These are phyloP conservation scores for Stropharia rugosoannulata DNA, from an alignment of 768 basidiomycete species.

Conservation along the genomic window DNA sequence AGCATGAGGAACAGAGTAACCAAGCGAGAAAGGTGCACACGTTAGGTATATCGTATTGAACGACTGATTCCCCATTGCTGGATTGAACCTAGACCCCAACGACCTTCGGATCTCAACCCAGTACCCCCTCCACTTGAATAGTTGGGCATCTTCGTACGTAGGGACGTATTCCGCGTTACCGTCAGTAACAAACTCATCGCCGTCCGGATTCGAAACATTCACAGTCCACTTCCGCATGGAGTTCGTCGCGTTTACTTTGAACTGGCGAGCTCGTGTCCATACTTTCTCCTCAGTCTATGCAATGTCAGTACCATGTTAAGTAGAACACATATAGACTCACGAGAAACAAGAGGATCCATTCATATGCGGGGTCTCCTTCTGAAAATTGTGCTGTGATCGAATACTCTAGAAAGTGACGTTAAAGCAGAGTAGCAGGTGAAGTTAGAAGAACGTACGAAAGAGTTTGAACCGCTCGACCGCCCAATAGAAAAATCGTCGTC, in stretches of 20 bases:
- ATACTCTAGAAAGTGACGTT: conserved; percentile 26
- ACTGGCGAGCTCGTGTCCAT: conserved; percentile 40
- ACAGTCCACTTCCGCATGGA: conserved; percentile 40
- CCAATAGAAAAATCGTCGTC: conserved; percentile 39
- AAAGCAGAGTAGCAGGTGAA: background rate
- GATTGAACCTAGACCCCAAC: conserved; percentile 9
- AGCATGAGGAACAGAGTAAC: background rate
- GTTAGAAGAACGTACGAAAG: conserved; percentile 20
- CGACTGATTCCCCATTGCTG: conserved; percentile 11
- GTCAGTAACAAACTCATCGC: conserved; percentile 9
- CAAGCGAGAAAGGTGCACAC: conserved; percentile 22
- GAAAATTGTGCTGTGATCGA: conserved; percentile 37
- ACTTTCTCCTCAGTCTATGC: conserved; percentile 40
- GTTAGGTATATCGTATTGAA: conserved; percentile 27
- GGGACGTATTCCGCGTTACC: conserved; percentile 43
- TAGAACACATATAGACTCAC: conserved; percentile 19
- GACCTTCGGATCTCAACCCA: conserved; percentile 37
- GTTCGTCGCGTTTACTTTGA: conserved; percentile 39
- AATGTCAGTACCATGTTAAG: background rate
- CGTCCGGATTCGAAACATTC: conserved; percentile 16
- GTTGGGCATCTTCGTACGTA: conserved; percentile 35
- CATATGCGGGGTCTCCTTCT: conserved; percentile 39
- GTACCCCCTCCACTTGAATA: conserved; percentile 44
- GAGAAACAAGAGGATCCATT: conserved; percentile 41
- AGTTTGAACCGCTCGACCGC: conserved; percentile 26